A percentile compares a stretch with the other conserved stretches of the same genome.
Evolutionary conservation across 371 early-diverging fungal species (phyloP).

Genomic region (Rhizopus sp.): DNA sequence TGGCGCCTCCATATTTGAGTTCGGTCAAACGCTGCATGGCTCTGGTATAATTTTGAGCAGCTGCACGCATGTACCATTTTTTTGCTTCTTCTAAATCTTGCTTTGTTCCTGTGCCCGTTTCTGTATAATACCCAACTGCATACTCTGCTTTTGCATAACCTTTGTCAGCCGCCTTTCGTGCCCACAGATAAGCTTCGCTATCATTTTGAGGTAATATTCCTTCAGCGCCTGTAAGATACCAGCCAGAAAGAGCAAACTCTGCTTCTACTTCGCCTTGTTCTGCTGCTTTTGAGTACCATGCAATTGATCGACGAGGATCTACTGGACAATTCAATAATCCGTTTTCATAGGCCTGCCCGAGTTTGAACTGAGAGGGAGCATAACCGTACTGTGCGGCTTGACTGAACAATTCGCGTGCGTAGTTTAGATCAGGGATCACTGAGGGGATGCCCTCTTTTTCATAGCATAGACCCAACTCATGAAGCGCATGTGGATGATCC

Average conservation of each 20-base stretch:
- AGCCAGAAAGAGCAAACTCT: conserved; percentile 85
- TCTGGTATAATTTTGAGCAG: conserved; percentile 72
- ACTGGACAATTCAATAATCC: conserved; percentile 87
- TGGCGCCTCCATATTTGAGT: conserved; percentile 64
- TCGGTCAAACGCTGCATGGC: conserved; percentile 77
- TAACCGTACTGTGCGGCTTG: conserved; percentile 94
- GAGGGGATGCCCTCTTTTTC: conserved; percentile 81
- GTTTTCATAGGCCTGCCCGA: conserved; percentile 95
- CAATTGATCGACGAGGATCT: conserved; percentile 90
- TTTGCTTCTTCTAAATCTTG: conserved; percentile 73
- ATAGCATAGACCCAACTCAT: conserved; percentile 89
- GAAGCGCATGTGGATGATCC: conserved; percentile 90
- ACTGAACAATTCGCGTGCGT: conserved; percentile 88
- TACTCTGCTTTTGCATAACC: conserved; percentile 87
- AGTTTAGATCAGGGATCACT: conserved; percentile 79
- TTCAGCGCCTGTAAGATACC: conserved; percentile 89
- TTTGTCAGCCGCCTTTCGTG: conserved; percentile 82
- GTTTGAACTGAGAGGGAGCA: conserved; percentile 89
- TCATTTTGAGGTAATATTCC: conserved; percentile 80
- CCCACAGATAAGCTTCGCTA: conserved; percentile 87
- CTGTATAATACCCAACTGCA: conserved; percentile 86
- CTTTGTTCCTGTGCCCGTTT: conserved; percentile 75
- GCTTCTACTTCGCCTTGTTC: conserved; percentile 84
- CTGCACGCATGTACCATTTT: conserved; percentile 78
- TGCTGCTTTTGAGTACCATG: conserved; percentile 95